Percentiles rank a stretch among this genome's conserved stretches.
Evolutionary conservation across 352 stramenopile species (phyloP).

Genomic region (Pythium plurisporium): DNA sequence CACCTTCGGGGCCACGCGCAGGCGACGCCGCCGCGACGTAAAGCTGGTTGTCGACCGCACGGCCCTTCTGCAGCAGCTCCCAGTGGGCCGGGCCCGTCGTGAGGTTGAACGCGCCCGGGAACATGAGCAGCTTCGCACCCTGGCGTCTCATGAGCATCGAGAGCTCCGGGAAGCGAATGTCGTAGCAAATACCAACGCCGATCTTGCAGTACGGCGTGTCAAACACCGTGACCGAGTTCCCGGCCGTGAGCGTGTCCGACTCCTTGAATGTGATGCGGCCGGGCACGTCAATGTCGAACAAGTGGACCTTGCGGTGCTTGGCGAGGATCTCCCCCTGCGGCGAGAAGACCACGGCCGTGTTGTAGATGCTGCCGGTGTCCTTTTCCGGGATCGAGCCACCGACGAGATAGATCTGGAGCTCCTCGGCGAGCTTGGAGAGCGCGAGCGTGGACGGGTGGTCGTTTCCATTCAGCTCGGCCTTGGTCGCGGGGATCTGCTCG

Average conservation of each 20-base stretch:
- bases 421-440: constrained; percentile 87
- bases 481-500: constrained; percentile 89
- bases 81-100: constrained; percentile 96
- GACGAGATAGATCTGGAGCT: constrained; percentile 93
- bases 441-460: constrained; percentile 85
- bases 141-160: constrained; percentile 94
- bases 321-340: constrained; percentile 92
- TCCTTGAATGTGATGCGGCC: constrained; percentile 99
- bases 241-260: constrained; percentile 96
- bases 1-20: constrained; percentile 90
- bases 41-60: constrained; percentile 93
- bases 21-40: constrained; percentile 97
- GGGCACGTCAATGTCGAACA: constrained; percentile 99
- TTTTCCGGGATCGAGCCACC: constrained; percentile 96
- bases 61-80: constrained; percentile 96
- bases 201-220: constrained; percentile 91
- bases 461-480: constrained; percentile 43
- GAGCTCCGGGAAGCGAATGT: constrained; percentile 99
- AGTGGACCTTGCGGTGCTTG: constrained; percentile 99
- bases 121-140: constrained; percentile 85
- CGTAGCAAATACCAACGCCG: constrained; percentile 99
- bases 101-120: constrained; percentile 85
- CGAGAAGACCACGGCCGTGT: constrained; percentile 98
- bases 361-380: constrained; percentile 92
- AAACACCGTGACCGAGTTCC: constrained; percentile 84